phyloP scores from a whole-genome alignment of 176 grass and related monocot genomes.

The Dendrocalamus sinicus region DNA sequence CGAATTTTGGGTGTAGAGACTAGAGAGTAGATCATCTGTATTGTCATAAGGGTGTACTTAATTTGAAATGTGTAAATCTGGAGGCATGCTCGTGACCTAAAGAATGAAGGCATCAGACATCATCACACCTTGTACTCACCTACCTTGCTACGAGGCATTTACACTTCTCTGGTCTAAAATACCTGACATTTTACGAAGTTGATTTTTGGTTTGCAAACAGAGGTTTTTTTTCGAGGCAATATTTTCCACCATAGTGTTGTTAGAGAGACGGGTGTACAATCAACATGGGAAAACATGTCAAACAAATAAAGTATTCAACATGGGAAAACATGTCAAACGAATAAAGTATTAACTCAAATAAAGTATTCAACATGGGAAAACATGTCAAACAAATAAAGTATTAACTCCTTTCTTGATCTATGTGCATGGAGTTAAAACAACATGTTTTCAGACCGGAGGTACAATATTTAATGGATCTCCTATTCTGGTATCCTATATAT shows the following conservation, averaged over 20 bases:
- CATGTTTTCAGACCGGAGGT: not conserved
- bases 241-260: not conserved
- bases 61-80: not conserved
- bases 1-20: not conserved
- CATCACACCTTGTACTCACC: not conserved
- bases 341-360: not conserved
- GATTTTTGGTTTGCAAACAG: not conserved
- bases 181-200: not conserved
- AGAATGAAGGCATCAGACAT: not conserved
- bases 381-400: not conserved
- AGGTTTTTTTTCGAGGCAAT: not conserved
- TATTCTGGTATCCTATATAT: slow-evolving; percentile 22
- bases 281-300: not conserved
- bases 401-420: not conserved
- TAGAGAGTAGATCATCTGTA: not conserved
- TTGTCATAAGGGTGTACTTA: not conserved
- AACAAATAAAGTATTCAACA: not conserved
- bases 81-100: not conserved
- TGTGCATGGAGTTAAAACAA: slow-evolving; percentile 16
- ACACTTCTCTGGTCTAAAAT: slow-evolving; percentile 18
- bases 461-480: slow-evolving; percentile 20
- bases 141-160: not conserved
- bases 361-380: not conserved
- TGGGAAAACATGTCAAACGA: not conserved
- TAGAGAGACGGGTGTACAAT: not conserved